phyloP scores from a whole-genome alignment of 768 basidiomycete species.

The Lentinula detonsa region DNA sequence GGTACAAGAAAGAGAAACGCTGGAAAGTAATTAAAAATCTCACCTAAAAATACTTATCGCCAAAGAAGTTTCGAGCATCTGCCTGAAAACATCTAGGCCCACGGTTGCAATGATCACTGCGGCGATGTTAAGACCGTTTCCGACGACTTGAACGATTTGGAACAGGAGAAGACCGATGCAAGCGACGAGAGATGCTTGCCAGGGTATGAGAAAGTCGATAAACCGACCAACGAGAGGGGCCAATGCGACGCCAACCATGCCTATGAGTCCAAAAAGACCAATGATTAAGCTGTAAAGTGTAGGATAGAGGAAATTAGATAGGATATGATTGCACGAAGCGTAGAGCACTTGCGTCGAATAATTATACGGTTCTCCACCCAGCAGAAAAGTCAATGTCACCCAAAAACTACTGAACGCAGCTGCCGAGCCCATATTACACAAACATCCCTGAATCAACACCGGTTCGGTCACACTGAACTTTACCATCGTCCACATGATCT shows the following conservation, averaged over 20 bases:
- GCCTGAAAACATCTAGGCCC: conserved; percentile 16
- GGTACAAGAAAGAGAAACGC: background rate
- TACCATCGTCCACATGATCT: conserved; percentile 51
- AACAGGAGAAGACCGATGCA: conserved; percentile 41
- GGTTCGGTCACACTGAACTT: conserved; percentile 56
- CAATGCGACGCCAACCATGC: conserved; percentile 42
- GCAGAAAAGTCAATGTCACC: conserved; percentile 58
- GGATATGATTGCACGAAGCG: conserved; percentile 20
- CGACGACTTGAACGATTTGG: conserved; percentile 61
- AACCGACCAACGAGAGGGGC: conserved; percentile 49
- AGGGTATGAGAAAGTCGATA: conserved; percentile 51
- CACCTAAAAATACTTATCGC: conserved; percentile 28
- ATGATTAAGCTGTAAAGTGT: conserved; percentile 37
- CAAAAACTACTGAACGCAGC: conserved; percentile 31
- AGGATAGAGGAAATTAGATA: conserved; percentile 6
- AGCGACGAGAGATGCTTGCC: conserved; percentile 61
- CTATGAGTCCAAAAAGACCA: conserved; percentile 57
- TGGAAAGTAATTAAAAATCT: background rate
- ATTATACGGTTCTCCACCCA: conserved; percentile 50
- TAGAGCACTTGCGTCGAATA: conserved; percentile 47
- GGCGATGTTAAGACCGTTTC: conserved; percentile 62
- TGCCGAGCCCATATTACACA: conserved; percentile 39
- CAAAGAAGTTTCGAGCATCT: conserved; percentile 47
- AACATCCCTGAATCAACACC: conserved; percentile 41
- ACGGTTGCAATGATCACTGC: conserved; percentile 43